phyloP scores from a whole-genome alignment of 768 basidiomycete genomes.

The Tremella fuciformis region DNA sequence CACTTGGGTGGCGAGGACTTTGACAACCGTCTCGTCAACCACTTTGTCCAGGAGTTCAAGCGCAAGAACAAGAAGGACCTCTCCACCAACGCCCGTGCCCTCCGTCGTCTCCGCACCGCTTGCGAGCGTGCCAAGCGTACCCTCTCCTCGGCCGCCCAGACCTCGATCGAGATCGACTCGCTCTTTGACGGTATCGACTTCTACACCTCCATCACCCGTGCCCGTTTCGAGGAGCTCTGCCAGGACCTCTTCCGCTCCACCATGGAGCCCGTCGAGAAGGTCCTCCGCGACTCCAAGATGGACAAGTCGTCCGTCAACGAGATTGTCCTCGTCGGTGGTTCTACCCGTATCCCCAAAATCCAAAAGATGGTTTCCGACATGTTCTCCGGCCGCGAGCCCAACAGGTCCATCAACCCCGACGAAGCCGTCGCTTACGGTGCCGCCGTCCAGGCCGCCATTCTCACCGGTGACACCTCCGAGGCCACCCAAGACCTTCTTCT shows the following conservation, averaged over 20 bases:
- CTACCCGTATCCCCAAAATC: conserved; percentile 99
- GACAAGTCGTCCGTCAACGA: conserved; percentile 95
- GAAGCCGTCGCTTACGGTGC: conserved; percentile 99
- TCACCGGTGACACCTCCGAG: conserved; percentile 92
- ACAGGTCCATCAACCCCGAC: conserved; percentile 94
- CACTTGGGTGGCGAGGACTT: conserved; percentile 96
- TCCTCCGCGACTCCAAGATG: conserved; percentile 95
- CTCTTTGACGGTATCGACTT: conserved; percentile 97
- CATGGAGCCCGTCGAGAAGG: conserved; percentile 81
- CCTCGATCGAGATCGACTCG: conserved; percentile 96
- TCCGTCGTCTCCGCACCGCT: conserved; percentile 90
- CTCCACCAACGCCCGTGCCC: conserved; percentile 92
- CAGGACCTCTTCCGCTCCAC: conserved; percentile 54
- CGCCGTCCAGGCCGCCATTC: conserved; percentile 96
- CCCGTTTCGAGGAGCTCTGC: conserved; percentile 63
- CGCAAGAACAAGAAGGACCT: conserved; percentile 91
- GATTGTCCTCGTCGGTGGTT: conserved; percentile 57
- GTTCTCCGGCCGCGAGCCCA: conserved; percentile 94
- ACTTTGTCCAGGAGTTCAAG: conserved; percentile 86
- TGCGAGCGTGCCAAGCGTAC: conserved; percentile 99
- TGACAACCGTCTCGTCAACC: conserved; percentile 87
- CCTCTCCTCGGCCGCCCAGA: conserved; percentile 91
- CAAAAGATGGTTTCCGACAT: conserved; percentile 97
- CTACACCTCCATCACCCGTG: conserved; percentile 96
- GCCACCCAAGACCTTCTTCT: conserved; percentile 86